These are phyloP conservation scores for Mucor circinelloides DNA, from an alignment of 371 early-diverging fungal genomes.

Conservation along the genomic window DNA sequence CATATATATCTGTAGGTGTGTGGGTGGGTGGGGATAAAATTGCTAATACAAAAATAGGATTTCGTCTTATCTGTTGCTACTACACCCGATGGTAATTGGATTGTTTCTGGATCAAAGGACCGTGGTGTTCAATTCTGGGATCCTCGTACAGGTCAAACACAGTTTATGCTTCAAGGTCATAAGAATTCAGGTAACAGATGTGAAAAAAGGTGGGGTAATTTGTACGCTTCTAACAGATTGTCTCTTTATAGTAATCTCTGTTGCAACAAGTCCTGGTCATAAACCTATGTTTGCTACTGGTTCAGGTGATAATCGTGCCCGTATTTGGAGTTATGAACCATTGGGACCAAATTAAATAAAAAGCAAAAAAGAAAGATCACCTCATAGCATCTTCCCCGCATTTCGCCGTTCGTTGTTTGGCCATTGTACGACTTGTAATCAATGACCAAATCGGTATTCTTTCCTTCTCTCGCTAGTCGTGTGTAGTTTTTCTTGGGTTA, in stretches of 20 bases:
- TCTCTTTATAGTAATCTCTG: constrained; percentile 79
- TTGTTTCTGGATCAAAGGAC: constrained; percentile 95
- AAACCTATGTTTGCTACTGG: constrained; percentile 93
- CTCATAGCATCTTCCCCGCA: not conserved
- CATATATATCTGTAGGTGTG: too few species aligned
- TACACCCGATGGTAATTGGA: constrained; percentile 91
- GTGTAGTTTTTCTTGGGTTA: not conserved
- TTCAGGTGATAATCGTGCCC: constrained; percentile 91
- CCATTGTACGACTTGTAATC: not conserved
- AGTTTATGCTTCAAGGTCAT: constrained; percentile 96
- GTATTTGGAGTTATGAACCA: constrained; percentile 86
- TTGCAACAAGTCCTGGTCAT: constrained; percentile 81
- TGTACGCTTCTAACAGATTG: not conserved
- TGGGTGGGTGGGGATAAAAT: not conserved
- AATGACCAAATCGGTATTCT: not conserved
- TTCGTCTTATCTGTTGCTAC: constrained; percentile 97
- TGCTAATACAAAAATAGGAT: constrained; percentile 58
- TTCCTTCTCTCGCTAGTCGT: not conserved
- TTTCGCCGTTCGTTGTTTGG: not conserved
- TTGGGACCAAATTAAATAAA: constrained; percentile 21
- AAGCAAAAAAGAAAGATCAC: not conserved
- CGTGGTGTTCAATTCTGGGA: constrained; percentile 97
- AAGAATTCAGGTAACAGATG: constrained; percentile 83
- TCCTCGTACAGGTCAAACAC: constrained; percentile 74
- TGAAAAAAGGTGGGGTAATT: not conserved